These are phyloP conservation scores for Dothideomycetes sp. DNA, from an alignment of 2,329 filamentous ascomycete species.

Conservation along the genomic window DNA sequence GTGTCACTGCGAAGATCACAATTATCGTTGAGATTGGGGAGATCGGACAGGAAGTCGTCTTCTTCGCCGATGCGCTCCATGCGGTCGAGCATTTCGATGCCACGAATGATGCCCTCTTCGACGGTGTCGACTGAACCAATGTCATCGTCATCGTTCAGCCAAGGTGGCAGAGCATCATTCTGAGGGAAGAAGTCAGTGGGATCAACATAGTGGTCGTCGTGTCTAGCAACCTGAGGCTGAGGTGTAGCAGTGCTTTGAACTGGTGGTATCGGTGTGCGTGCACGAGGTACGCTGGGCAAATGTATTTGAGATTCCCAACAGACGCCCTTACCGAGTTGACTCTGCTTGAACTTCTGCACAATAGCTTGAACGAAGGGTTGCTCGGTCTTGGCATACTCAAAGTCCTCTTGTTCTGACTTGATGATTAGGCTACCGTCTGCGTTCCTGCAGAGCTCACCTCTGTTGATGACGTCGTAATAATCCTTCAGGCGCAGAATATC, in stretches of 20 bases:
- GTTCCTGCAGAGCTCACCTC: neutral
- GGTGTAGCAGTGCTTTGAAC: neutral
- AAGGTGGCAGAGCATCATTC: neutral
- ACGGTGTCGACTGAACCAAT: neutral
- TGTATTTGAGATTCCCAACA: neutral
- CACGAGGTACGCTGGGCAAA: neutral
- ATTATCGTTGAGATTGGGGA: neutral
- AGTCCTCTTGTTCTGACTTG: neutral
- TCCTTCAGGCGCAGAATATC: neutral
- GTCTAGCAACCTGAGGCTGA: neutral
- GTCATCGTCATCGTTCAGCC: neutral
- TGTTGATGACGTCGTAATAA: neutral
- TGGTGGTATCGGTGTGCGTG: no score
- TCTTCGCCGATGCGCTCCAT: neutral
- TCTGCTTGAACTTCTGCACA: neutral
- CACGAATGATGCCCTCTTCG: neutral
- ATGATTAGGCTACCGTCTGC: neutral
- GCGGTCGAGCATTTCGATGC: neutral
- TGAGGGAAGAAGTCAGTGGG: neutral
- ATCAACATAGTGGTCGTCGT: neutral
- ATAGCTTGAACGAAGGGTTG: neutral
- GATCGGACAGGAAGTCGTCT: neutral
- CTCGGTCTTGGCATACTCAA: neutral
- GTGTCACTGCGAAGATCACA: neutral
- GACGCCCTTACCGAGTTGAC: neutral